Evolutionary conservation across 148 eudicot genomes (phyloP).

Genomic region (Bassia scoparia): DNA sequence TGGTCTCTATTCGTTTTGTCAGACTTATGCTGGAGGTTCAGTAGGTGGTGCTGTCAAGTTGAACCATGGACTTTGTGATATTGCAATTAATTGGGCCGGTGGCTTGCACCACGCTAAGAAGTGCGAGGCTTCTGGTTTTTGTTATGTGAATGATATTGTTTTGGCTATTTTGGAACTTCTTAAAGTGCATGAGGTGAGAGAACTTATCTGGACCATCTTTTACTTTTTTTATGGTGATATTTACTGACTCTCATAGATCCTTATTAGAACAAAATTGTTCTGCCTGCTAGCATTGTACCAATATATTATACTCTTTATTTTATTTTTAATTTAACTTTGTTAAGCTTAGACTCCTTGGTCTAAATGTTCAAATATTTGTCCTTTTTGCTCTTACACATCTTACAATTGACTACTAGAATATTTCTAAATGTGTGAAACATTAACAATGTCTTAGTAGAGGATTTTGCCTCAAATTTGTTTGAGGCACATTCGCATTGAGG

Average conservation of each 20-base stretch:
- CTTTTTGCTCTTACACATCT: too few species aligned
- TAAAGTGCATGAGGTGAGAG: constrained; percentile 57
- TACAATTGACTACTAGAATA: background rate
- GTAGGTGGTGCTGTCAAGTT: constrained; percentile 62
- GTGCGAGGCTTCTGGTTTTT: constrained; percentile 69
- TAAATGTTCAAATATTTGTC: background rate
- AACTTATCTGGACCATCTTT: background rate
- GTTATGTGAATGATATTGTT: constrained; percentile 67
- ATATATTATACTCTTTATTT: background rate
- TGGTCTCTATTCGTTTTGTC: constrained; percentile 60
- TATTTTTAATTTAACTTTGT: background rate
- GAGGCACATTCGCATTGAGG: background rate
- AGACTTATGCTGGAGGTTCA: constrained; percentile 66
- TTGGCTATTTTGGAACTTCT: constrained; percentile 60
- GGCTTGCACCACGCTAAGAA: constrained; percentile 72
- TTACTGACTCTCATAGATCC: background rate
- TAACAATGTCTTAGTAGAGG: too few species aligned
- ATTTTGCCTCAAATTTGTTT: background rate
- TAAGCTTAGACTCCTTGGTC: background rate
- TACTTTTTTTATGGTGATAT: background rate
- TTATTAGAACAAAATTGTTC: background rate
- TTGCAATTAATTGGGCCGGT: constrained; percentile 70
- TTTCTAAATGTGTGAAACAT: background rate
- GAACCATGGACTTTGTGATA: constrained; percentile 52
- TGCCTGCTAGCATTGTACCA: background rate